phyloP scores from a whole-genome alignment of 2,329 filamentous ascomycete genomes.

The Paramyrothecium sp. region DNA sequence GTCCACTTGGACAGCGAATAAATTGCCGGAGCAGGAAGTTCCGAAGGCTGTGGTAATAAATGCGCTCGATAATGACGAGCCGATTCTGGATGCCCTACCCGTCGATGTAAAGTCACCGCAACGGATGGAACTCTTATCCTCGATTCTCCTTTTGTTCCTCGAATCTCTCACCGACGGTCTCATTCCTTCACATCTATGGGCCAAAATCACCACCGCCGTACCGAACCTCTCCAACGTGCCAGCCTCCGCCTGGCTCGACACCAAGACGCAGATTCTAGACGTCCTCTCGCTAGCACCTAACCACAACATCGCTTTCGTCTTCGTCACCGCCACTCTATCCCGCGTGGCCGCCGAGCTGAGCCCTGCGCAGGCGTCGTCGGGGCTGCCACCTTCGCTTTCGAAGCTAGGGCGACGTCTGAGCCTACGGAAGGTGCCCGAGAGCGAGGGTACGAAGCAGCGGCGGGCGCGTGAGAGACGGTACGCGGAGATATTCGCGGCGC shows the following conservation, averaged over 20 bases:
- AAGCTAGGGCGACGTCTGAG: conserved; percentile 44
- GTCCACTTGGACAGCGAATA: conserved; percentile 26
- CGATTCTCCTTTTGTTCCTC: conserved; percentile 73
- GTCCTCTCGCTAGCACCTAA: conserved; percentile 68
- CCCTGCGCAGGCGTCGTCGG: conserved; percentile 29
- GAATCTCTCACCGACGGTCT: conserved; percentile 75
- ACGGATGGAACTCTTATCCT: conserved; percentile 72
- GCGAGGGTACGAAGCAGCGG: conserved; percentile 39
- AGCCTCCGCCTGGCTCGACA: conserved; percentile 30
- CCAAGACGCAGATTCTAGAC: conserved; percentile 64
- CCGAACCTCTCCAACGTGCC: conserved; percentile 33
- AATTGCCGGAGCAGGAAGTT: conserved; percentile 17
- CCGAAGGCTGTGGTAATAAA: conserved; percentile 47
- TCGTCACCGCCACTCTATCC: conserved; percentile 74
- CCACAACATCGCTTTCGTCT: conserved; percentile 87
- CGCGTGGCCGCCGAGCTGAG: conserved; percentile 49
- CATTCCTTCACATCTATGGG: conserved; percentile 69
- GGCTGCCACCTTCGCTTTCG: conserved; percentile 14
- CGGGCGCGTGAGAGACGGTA: conserved; percentile 59
- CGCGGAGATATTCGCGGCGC: conserved; percentile 62
- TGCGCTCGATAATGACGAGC: conserved; percentile 69
- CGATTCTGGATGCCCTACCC: conserved; percentile 61
- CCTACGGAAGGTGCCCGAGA: conserved; percentile 35
- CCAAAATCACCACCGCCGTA: conserved; percentile 60
- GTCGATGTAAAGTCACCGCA: conserved; percentile 62